These are phyloP conservation scores for Suhomyces bolitotheri DNA, from an alignment of 1,139 yeast genomes.

Conservation along the genomic window DNA sequence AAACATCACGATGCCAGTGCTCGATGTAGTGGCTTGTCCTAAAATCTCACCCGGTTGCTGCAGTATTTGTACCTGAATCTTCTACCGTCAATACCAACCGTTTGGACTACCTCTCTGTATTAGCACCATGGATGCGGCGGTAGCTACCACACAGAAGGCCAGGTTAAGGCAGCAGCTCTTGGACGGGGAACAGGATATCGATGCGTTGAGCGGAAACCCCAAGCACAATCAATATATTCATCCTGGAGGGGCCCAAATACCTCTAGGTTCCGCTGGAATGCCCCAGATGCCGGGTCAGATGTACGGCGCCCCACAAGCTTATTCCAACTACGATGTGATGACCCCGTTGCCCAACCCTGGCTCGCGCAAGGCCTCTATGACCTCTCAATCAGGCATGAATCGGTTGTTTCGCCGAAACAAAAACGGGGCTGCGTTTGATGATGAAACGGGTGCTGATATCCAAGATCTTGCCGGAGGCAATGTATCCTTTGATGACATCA, in stretches of 20 bases:
- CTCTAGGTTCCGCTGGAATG: not conserved
- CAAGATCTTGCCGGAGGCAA: slow-evolving; percentile 41
- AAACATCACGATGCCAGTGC: not conserved
- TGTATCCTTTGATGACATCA: slow-evolving; percentile 63
- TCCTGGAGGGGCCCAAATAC: not conserved
- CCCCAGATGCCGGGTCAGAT: not conserved
- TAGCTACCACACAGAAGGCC: slow-evolving; percentile 21
- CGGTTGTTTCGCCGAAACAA: slow-evolving; percentile 47
- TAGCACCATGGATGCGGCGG: slow-evolving; percentile 21
- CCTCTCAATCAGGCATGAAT: slow-evolving; percentile 40
- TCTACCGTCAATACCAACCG: not conserved
- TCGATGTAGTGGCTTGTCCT: slow-evolving; percentile 3
- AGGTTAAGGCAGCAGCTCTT: slow-evolving; percentile 38
- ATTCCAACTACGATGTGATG: slow-evolving; percentile 25
- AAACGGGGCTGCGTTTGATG: slow-evolving; percentile 44
- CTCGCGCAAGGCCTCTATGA: slow-evolving; percentile 44
- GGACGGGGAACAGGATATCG: slow-evolving; percentile 32
- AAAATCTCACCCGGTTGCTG: slow-evolving; percentile 5
- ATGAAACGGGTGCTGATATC: slow-evolving; percentile 52
- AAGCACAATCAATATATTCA: not conserved
- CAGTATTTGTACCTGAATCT: slow-evolving; percentile 1
- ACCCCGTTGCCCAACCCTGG: slow-evolving; percentile 20
- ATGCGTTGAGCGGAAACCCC: slow-evolving; percentile 21
- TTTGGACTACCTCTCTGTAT: not conserved
- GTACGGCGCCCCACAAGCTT: slow-evolving; percentile 1